Conservation (phyloP, 768 basidiomycete species). For the Omphalotus guepiniiformis region DNA sequence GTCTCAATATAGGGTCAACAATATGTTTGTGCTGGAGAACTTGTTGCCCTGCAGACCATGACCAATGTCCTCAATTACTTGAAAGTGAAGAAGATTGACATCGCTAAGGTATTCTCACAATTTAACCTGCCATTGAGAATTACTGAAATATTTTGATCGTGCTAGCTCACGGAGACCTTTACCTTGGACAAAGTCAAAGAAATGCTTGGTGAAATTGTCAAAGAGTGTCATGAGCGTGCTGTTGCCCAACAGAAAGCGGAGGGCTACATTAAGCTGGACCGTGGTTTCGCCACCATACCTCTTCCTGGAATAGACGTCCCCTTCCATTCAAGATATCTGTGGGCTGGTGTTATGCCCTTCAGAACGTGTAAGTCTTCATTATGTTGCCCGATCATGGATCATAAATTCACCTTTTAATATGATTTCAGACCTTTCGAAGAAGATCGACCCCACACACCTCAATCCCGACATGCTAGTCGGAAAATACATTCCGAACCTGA, state of each 20-base stretch:
- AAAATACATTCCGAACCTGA: conserved; percentile 96
- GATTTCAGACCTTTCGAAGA: conserved; percentile 94
- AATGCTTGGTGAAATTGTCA: conserved; percentile 91
- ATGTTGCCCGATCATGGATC: conserved; percentile 2
- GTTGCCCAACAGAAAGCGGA: conserved; percentile 74
- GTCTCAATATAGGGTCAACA: conserved; percentile 76
- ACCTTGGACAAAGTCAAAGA: conserved; percentile 92
- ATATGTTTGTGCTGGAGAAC: conserved; percentile 98
- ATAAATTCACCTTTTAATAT: background rate
- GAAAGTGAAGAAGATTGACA: conserved; percentile 95
- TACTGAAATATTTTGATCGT: conserved; percentile 5
- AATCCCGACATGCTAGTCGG: conserved; percentile 93
- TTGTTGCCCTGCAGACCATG: conserved; percentile 87
- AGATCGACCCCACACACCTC: conserved; percentile 87
- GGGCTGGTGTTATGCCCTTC: conserved; percentile 98
- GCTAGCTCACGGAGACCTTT: conserved; percentile 81
- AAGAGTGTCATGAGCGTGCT: conserved; percentile 72
- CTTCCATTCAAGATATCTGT: conserved; percentile 98
- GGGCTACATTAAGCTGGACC: conserved; percentile 91
- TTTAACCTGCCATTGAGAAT: too few species aligned
- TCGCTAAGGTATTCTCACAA: conserved; percentile 58
- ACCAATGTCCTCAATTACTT: conserved; percentile 96
- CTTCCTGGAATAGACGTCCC: conserved; percentile 98
- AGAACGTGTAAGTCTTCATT: conserved; percentile 72
- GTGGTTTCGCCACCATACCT: conserved; percentile 94